phyloP scores from a whole-genome alignment of 345 rosid species.

The Anacardium occidentale region DNA sequence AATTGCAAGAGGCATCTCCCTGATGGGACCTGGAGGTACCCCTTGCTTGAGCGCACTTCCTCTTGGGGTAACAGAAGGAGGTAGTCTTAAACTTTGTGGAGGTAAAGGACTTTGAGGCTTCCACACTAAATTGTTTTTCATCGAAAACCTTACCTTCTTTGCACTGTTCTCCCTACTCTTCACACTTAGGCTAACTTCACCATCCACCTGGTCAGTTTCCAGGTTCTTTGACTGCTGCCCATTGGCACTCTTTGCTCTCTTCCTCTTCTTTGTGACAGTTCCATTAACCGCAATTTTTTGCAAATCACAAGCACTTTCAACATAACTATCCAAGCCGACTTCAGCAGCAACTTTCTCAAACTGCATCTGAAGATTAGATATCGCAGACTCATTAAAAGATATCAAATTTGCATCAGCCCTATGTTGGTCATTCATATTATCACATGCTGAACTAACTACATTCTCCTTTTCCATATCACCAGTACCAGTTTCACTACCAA shows the following conservation, averaged over 20 bases:
- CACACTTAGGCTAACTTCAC: slow-evolving; percentile 31
- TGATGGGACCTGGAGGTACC: slow-evolving; percentile 80
- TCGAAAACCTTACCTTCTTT: slow-evolving; percentile 88
- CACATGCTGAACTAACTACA: slow-evolving; percentile 13
- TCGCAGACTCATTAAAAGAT: slow-evolving; percentile 52
- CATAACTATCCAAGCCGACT: slow-evolving; percentile 41
- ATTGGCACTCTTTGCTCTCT: slow-evolving; percentile 49
- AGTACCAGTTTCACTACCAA: slow-evolving; percentile 14
- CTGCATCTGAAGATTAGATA: slow-evolving; percentile 80
- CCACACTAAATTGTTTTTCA: slow-evolving; percentile 93
- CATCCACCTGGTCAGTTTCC: slow-evolving; percentile 36
- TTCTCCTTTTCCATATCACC: slow-evolving; percentile 28
- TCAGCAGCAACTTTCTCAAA: slow-evolving; percentile 89
- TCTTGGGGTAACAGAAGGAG: slow-evolving; percentile 90
- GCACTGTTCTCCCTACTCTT: slow-evolving; percentile 61
- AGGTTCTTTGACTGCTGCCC: slow-evolving; percentile 28
- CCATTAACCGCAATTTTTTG: slow-evolving; percentile 35
- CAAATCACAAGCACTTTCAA: slow-evolving; percentile 43
- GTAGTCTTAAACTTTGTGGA: slow-evolving; percentile 84
- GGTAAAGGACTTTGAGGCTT: slow-evolving; percentile 94
- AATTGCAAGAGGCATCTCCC: slow-evolving; percentile 46
- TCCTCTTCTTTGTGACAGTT: slow-evolving; percentile 60
- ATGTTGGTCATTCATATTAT: slow-evolving; percentile 25
- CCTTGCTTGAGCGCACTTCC: slow-evolving; percentile 99
- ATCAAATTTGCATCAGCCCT: slow-evolving; percentile 23